Evolutionary conservation across 495 filamentous ascomycete genomes (phyloP).

Genomic region (Tuber umbilicatum): DNA sequence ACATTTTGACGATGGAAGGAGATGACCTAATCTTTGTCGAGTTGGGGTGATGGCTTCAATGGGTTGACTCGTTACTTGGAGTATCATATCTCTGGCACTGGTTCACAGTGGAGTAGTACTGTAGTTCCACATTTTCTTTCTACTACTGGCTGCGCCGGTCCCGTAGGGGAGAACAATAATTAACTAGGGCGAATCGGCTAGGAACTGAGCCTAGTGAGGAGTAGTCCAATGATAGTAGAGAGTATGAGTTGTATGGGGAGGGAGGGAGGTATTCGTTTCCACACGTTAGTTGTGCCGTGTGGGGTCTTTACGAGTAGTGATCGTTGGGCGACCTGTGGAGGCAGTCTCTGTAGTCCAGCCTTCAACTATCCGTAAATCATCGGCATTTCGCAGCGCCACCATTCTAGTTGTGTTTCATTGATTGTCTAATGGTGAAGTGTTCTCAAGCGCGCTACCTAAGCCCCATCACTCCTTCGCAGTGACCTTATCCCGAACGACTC

Average conservation of each 20-base stretch:
- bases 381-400: neutral
- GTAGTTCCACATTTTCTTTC: neutral
- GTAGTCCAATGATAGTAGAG: neutral
- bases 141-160: no score
- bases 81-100: neutral
- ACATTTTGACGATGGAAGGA: neutral
- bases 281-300: neutral
- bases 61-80: no score
- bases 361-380: neutral
- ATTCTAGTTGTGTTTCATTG: neutral
- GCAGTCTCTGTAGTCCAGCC: neutral
- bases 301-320: neutral
- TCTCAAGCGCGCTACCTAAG: constrained; percentile 43
- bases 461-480: constrained; percentile 50
- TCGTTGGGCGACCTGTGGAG: neutral
- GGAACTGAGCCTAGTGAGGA: neutral
- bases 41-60: neutral
- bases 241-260: neutral
- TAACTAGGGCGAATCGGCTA: neutral
- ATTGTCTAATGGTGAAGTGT: neutral
- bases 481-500: constrained; percentile 56
- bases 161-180: neutral
- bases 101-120: neutral
- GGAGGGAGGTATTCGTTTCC: neutral
- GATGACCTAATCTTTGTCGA: no score